Evolutionary conservation across 169 alveolate species (phyloP).

Genomic region (Babesia microti): DNA sequence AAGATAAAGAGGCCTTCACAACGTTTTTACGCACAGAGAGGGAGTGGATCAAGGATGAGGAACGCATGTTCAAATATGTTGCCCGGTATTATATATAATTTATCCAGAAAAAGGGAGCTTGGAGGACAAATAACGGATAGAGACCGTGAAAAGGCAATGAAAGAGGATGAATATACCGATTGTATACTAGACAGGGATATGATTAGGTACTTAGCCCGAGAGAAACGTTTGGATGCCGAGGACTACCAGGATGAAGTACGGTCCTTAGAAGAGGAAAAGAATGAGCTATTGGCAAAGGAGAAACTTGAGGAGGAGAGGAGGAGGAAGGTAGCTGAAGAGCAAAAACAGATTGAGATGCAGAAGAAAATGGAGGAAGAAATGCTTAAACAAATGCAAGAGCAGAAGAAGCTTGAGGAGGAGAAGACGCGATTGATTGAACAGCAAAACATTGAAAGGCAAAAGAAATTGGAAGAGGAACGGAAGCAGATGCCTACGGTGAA

Average conservation of each 20-base stretch:
- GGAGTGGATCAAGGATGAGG: constrained; percentile 56
- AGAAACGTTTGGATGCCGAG: too few relatives aligned
- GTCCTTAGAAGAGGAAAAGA: too few relatives aligned
- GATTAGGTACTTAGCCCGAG: too few relatives aligned
- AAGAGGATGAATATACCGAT: constrained; percentile 13
- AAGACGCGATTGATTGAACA: too few relatives aligned
- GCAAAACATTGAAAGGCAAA: too few relatives aligned
- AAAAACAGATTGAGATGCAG: background rate
- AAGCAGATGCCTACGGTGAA: too few relatives aligned
- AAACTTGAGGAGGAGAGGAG: background rate
- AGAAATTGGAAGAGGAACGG: too few relatives aligned
- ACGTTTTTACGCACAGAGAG: constrained; percentile 36
- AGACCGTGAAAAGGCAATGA: constrained; percentile 25
- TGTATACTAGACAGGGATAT: too few relatives aligned
- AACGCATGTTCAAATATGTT: constrained; percentile 25
- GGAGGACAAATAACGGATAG: constrained; percentile 16
- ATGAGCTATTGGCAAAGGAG: too few relatives aligned
- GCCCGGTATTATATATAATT: constrained; percentile 19
- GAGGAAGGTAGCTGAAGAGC: background rate
- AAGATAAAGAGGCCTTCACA: constrained; percentile 40
- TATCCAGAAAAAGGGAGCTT: constrained; percentile 20
- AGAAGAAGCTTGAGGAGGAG: background rate
- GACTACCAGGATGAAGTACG: too few relatives aligned
- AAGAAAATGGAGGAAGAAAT: background rate
- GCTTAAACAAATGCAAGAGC: constrained; percentile 1